Evolutionary conservation across 306 rosid genomes (phyloP).

Genomic region (Citrullus mucosospermus): DNA sequence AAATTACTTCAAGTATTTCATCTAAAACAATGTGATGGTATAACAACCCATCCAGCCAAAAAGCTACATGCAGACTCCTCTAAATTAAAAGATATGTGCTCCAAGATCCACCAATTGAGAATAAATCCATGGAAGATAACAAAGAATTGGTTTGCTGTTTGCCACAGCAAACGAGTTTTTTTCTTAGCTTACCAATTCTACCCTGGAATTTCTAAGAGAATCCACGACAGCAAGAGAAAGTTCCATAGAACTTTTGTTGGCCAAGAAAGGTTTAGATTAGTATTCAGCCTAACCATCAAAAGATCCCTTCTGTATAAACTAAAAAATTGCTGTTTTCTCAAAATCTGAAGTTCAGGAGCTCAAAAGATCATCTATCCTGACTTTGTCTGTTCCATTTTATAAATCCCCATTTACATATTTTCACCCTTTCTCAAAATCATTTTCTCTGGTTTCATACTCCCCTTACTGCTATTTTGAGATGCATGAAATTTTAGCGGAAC

Average conservation of each 20-base stretch:
- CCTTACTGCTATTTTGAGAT: neutral
- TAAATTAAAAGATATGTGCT: neutral
- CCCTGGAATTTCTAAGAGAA: neutral
- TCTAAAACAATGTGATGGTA: neutral
- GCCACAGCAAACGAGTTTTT: neutral
- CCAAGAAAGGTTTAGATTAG: neutral
- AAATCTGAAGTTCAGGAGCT: neutral
- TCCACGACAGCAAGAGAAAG: neutral
- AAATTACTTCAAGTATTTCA: neutral
- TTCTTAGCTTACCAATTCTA: neutral
- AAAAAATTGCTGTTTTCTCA: neutral
- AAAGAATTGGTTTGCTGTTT: neutral
- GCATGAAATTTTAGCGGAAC: conserved; percentile 8
- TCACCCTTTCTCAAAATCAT: neutral
- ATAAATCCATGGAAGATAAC: neutral
- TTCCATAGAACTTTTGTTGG: neutral
- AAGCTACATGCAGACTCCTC: neutral
- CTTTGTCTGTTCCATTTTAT: neutral
- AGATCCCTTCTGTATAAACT: neutral
- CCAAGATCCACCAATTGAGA: neutral
- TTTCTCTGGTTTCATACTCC: neutral
- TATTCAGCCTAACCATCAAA: neutral
- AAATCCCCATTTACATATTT: neutral
- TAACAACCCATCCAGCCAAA: neutral
- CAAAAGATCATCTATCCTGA: neutral